A percentile compares a stretch with the other conserved stretches of the same genome.
These are phyloP conservation scores for Lactarius sp. DNA, from an alignment of 768 basidiomycete genomes.

Conservation along the genomic window DNA sequence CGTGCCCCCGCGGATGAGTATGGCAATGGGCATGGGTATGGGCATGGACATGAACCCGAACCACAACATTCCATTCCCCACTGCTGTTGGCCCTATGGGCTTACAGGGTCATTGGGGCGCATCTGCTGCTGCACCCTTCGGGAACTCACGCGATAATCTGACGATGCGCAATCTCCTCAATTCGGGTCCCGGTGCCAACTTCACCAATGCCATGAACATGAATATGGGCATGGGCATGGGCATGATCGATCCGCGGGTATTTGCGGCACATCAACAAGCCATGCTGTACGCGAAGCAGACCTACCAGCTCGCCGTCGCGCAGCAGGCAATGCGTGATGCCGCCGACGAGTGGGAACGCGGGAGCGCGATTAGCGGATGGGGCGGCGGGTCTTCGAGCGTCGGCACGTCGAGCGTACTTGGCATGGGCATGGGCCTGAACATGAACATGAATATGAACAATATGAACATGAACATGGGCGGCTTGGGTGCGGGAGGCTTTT, in stretches of 20 bases:
- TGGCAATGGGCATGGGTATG: conserved; percentile 34
- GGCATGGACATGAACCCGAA: conserved; percentile 19
- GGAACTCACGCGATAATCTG: conserved; percentile 29
- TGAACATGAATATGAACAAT: conserved; percentile 23
- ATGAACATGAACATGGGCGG: conserved; percentile 27
- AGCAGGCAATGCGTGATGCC: conserved; percentile 85
- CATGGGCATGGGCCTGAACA: conserved; percentile 34
- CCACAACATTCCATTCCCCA: conserved; percentile 22
- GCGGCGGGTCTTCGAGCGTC: conserved; percentile 30
- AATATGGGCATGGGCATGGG: conserved; percentile 11
- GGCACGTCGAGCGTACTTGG: conserved; percentile 31
- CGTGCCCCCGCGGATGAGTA: conserved; percentile 34
- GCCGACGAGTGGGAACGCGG: conserved; percentile 88
- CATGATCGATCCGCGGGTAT: conserved; percentile 22
- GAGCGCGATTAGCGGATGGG: conserved; percentile 41
- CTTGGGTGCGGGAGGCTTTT: conserved; percentile 9
- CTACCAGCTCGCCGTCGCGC: conserved; percentile 86
- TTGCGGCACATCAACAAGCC: conserved; percentile 82
- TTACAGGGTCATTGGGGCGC: conserved; percentile 33
- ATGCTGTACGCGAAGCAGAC: conserved; percentile 85
- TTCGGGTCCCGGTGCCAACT: neutral
- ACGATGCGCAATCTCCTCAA: conserved; percentile 51
- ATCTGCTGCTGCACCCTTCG: conserved; percentile 23
- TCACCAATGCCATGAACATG: conserved; percentile 1
- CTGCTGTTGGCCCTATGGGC: conserved; percentile 23